Evolutionary conservation across 352 stramenopile genomes (phyloP).

Genomic region (Phytophthora palmivora): DNA sequence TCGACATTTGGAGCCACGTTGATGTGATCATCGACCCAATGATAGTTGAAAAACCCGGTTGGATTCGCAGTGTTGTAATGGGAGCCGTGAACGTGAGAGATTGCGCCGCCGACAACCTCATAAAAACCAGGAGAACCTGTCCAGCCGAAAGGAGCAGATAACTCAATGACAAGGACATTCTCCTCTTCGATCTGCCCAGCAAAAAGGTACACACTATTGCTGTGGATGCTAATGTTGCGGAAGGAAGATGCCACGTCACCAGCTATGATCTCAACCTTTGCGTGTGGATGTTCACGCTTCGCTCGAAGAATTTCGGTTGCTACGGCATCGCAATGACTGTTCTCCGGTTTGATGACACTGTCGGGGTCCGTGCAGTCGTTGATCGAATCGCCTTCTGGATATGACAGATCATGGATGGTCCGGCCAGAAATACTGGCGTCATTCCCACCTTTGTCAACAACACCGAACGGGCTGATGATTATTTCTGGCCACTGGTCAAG

Average conservation of each 20-base stretch:
- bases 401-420: slow-evolving; percentile 18
- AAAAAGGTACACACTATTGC: slow-evolving; percentile 20
- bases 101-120: too few relatives aligned
- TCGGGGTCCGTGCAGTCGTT: slow-evolving; percentile 23
- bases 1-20: too few relatives aligned
- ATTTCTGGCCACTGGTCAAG: slow-evolving; percentile 22
- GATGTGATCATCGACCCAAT: too few relatives aligned
- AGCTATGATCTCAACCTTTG: slow-evolving; percentile 1
- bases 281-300: background rate
- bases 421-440: background rate
- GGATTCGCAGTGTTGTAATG: too few relatives aligned
- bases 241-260: slow-evolving; percentile 22
- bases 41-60: too few relatives aligned
- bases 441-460: slow-evolving; percentile 16
- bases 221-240: slow-evolving; percentile 23
- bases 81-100: too few relatives aligned
- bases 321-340: slow-evolving; percentile 20
- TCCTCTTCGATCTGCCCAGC: slow-evolving; percentile 18
- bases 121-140: background rate
- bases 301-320: slow-evolving; percentile 4
- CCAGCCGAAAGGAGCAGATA: background rate
- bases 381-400: slow-evolving; percentile 10
- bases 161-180: background rate
- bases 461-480: slow-evolving; percentile 14
- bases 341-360: slow-evolving; percentile 19